Evolutionary conservation across 2,329 filamentous ascomycete genomes (phyloP), one percentile per base, ranked within the genome.

Genomic region (Metarhizium rileyi): DNA sequence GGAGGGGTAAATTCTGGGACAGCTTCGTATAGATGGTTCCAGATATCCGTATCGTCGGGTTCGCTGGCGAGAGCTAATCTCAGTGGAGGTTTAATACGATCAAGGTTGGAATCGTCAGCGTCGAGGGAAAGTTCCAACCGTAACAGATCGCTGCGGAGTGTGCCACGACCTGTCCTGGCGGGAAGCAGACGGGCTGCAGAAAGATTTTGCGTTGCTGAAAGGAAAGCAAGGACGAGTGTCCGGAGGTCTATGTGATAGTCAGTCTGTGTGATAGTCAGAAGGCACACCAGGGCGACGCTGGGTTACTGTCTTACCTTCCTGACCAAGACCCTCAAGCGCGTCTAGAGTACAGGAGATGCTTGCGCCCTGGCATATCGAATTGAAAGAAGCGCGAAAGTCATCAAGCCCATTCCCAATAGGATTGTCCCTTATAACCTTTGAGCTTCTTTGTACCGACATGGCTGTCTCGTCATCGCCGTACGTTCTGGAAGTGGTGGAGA

Each of bases 391-490:
- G 41, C 54, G 55, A 48, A 64, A 63, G 45, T 43, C 26, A 53
- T 62, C 53, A 36, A 66, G 56, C 20, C 59, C 56, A 5, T 59
- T 54, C 25, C 58, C 57, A 44, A 66, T 66, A 47, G 61, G 60
- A 46, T 63, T 56, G n/a, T 55, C 48, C 23, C 55, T 46, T 45
- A 66, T 63, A 20, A 59, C 52, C 42, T 61, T 49, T 10, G 53
- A 57, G 41, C 52, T 4, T 18, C 18, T 4, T 56, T 22, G 44
- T 26, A n/a, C n/a, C n/a, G n/a, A n/a, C n/a, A n/a, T n/a, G n/a
- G n/a, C n/a, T n/a, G n/a, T n/a, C n/a, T n/a, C n/a, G n/a, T n/a
- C n/a, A n/a, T n/a, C n/a, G n/a, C n/a, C n/a, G n/a, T n/a, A n/a
- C n/a, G n/a, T n/a, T n/a, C n/a, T n/a, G n/a, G n/a, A n/a, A n/a